Evolutionary conservation across 257 asterid species (phyloP).

Genomic region (Gentiana macrophylla): DNA sequence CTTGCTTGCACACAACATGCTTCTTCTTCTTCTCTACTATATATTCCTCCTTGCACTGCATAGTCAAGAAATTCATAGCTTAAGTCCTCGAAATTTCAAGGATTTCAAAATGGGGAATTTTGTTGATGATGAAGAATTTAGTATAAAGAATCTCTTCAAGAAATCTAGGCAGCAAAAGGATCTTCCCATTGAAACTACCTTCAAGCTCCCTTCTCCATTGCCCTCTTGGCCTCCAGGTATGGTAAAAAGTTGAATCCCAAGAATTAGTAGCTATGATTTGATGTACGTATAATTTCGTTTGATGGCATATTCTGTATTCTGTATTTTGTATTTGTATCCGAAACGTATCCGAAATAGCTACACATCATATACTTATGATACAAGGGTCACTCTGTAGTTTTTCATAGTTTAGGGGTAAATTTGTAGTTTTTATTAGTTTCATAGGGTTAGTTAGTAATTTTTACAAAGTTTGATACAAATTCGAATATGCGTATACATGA

Average conservation of each 20-base stretch:
- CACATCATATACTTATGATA: neutral
- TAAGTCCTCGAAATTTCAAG: slow-evolving; percentile 7
- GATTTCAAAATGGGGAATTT: slow-evolving; percentile 26
- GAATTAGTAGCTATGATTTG: too few relatives aligned
- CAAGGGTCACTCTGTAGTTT: neutral
- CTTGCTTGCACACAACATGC: slow-evolving; percentile 19
- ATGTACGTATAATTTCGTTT: too few relatives aligned
- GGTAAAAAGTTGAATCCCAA: neutral
- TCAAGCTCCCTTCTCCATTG: neutral
- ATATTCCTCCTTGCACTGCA: slow-evolving; percentile 15
- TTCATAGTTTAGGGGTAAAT: neutral
- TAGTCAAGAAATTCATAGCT: slow-evolving; percentile 5
- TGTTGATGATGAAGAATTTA: slow-evolving; percentile 2
- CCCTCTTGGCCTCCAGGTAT: slow-evolving; percentile 4
- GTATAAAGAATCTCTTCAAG: slow-evolving; percentile 14
- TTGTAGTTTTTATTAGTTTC: too few relatives aligned
- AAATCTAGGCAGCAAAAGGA: slow-evolving; percentile 13
- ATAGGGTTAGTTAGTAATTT: too few relatives aligned
- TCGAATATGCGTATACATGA: too few relatives aligned
- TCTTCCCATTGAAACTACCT: slow-evolving; percentile 34
- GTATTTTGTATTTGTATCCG: neutral
- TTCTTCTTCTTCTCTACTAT: slow-evolving; percentile 9
- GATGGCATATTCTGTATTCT: neutral
- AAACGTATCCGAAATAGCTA: neutral
- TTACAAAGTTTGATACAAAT: too few relatives aligned